These are phyloP conservation scores for Tricholoma terreum DNA, from an alignment of 768 basidiomycete species.

Conservation along the genomic window DNA sequence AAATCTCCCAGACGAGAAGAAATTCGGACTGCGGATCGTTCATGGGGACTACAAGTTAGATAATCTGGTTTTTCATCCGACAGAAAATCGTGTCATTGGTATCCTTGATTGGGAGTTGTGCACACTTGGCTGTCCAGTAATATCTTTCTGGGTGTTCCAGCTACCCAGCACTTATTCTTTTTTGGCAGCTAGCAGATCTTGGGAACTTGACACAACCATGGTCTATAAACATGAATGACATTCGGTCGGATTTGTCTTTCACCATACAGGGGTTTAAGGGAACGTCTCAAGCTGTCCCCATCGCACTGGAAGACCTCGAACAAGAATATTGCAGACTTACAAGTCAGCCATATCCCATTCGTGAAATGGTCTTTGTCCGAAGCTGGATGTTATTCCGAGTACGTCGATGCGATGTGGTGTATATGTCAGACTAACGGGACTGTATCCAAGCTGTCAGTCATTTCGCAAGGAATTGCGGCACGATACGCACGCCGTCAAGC, in stretches of 20 bases:
- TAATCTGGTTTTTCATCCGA: conserved; percentile 92
- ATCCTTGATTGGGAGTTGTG: conserved; percentile 98
- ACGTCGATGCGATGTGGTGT: conserved; percentile 20
- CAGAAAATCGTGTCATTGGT: conserved; percentile 88
- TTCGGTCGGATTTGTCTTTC: conserved; percentile 27
- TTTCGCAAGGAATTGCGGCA: conserved; percentile 88
- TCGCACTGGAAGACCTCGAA: conserved; percentile 71
- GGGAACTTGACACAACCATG: conserved; percentile 89
- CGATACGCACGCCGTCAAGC: conserved; percentile 83
- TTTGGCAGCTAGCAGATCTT: conserved; percentile 72
- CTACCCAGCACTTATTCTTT: conserved; percentile 1
- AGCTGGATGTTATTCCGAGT: conserved; percentile 88
- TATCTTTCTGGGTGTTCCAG: neutral
- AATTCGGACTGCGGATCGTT: conserved; percentile 79
- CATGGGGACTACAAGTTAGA: conserved; percentile 99
- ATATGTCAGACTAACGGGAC: conserved; percentile 1
- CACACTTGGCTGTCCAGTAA: conserved; percentile 91
- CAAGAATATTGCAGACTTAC: conserved; percentile 74
- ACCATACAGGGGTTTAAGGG: conserved; percentile 64
- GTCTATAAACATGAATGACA: conserved; percentile 47
- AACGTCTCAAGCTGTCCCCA: conserved; percentile 50
- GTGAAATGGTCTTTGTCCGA: conserved; percentile 73
- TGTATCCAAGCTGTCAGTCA: conserved; percentile 60
- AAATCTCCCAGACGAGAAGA: conserved; percentile 74
- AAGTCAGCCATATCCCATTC: conserved; percentile 68